Conservation (phyloP, 2,329 filamentous ascomycete genomes). For the Exophiala viscosa region DNA sequence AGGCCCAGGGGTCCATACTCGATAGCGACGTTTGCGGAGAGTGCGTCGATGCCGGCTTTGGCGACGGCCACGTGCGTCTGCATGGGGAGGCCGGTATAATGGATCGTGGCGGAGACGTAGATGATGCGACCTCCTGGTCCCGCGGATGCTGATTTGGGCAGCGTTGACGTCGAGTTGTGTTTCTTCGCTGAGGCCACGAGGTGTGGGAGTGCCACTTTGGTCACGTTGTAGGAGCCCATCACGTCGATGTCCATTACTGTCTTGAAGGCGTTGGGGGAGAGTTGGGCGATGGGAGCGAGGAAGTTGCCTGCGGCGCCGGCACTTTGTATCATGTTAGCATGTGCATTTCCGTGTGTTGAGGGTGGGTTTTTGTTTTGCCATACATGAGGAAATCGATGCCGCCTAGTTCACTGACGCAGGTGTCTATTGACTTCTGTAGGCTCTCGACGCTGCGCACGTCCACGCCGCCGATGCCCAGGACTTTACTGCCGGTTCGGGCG, state of each 20-base stretch:
- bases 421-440: conserved; percentile 69
- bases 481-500: conserved; percentile 72
- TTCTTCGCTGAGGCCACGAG: conserved; percentile 69
- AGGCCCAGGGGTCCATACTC: conserved; percentile 87
- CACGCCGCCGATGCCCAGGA: conserved; percentile 74
- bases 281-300: conserved; percentile 74
- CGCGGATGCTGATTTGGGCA: conserved; percentile 37
- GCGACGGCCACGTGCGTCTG: conserved; percentile 89
- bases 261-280: conserved; percentile 88
- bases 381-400: conserved; percentile 90
- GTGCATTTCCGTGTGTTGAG: not conserved
- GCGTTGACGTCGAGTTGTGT: conserved; percentile 58
- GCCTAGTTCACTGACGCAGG: conserved; percentile 77
- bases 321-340: conserved; percentile 42
- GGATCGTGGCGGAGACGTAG: conserved; percentile 85
- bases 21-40: conserved; percentile 73
- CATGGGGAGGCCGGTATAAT: conserved; percentile 80
- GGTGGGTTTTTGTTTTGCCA: conserved; percentile 29
- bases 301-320: conserved; percentile 97
- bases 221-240: conserved; percentile 86
- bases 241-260: conserved; percentile 95
- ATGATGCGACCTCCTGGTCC: conserved; percentile 78
- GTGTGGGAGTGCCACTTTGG: conserved; percentile 85
- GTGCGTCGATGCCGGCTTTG: conserved; percentile 84
- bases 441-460: conserved; percentile 70